These are phyloP conservation scores for Paracamarosporium sp. DNA, from an alignment of 2,329 filamentous ascomycete genomes.

Conservation along the genomic window DNA sequence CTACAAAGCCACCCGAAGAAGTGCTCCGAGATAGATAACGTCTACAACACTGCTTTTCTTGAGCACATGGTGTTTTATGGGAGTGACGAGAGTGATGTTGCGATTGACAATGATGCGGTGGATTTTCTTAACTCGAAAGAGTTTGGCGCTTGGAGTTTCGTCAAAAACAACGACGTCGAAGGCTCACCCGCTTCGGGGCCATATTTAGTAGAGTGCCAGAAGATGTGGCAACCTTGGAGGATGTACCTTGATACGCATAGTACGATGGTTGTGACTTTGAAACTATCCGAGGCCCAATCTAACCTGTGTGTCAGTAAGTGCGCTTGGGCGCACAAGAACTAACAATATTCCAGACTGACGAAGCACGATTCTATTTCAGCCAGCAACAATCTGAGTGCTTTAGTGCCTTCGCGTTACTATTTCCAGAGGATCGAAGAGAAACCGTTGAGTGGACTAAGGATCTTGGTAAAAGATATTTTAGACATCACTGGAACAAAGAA, in stretches of 20 bases:
- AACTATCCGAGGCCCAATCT: not conserved
- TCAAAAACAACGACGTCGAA: not conserved
- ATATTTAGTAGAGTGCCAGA: not conserved
- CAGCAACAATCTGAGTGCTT: not conserved
- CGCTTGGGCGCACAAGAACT: no score
- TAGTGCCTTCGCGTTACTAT: constrained; percentile 10
- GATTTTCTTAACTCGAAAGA: no score
- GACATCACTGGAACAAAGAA: constrained; percentile 13
- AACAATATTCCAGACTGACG: not conserved
- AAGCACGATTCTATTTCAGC: not conserved
- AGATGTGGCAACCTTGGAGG: constrained; percentile 8
- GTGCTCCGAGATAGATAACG: not conserved
- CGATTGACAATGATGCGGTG: not conserved
- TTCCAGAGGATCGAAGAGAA: not conserved
- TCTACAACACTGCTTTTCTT: not conserved
- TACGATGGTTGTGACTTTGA: constrained; percentile 8
- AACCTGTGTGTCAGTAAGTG: no score
- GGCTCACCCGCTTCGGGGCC: not conserved
- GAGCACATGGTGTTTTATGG: not conserved
- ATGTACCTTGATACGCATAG: not conserved
- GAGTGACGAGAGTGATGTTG: not conserved
- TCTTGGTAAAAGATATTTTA: constrained; percentile 17
- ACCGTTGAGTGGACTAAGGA: constrained; percentile 40
- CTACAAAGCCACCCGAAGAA: not conserved
- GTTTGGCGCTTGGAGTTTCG: not conserved